A percentile compares a stretch with the other conserved stretches of the same genome.
phyloP scores from a whole-genome alignment of 1,139 yeast genomes.

The Kodamaea suecica region DNA sequence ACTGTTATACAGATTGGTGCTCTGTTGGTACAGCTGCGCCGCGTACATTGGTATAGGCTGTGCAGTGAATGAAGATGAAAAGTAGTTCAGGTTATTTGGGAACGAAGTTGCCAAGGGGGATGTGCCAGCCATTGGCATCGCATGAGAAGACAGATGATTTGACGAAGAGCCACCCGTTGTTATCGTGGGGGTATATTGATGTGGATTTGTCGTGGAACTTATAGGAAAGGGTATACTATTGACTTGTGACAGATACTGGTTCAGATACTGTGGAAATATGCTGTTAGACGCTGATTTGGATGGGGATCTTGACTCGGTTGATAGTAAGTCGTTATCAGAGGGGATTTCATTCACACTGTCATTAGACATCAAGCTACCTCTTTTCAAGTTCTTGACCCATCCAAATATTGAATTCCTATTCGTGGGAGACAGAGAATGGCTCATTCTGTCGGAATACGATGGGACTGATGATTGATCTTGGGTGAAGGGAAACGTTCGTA shows the following conservation, averaged over 20 bases:
- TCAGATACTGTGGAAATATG: slow-evolving; percentile 11
- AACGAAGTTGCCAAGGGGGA: slow-evolving; percentile 2
- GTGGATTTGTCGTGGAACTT: slow-evolving; percentile 10
- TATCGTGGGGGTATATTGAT: slow-evolving; percentile 7
- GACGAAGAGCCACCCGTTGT: slow-evolving; percentile 2
- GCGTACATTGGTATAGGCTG: slow-evolving; percentile 2
- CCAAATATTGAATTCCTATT: slow-evolving; percentile 44
- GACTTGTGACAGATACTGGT: slow-evolving; percentile 4
- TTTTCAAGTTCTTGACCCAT: slow-evolving; percentile 47
- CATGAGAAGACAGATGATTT: slow-evolving; percentile 1
- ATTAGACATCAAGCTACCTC: slow-evolving; percentile 36
- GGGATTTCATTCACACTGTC: slow-evolving; percentile 41
- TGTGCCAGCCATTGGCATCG: neutral
- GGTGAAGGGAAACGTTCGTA: no score
- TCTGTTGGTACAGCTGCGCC: slow-evolving; percentile 5
- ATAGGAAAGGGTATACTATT: slow-evolving; percentile 11
- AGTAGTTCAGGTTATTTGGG: slow-evolving; percentile 2
- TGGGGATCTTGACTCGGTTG: slow-evolving; percentile 26
- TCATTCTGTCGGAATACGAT: no score
- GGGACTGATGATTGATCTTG: no score
- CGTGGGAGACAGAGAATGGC: slow-evolving; percentile 42
- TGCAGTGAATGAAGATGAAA: slow-evolving; percentile 8
- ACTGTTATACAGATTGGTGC: slow-evolving; percentile 8
- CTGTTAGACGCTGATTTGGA: slow-evolving; percentile 17
- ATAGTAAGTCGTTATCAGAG: slow-evolving; percentile 29